Percentiles rank a stretch among this genome's conserved stretches.
Evolutionary conservation across 768 basidiomycete species (phyloP).

Genomic region (Fomitopsis serialis): DNA sequence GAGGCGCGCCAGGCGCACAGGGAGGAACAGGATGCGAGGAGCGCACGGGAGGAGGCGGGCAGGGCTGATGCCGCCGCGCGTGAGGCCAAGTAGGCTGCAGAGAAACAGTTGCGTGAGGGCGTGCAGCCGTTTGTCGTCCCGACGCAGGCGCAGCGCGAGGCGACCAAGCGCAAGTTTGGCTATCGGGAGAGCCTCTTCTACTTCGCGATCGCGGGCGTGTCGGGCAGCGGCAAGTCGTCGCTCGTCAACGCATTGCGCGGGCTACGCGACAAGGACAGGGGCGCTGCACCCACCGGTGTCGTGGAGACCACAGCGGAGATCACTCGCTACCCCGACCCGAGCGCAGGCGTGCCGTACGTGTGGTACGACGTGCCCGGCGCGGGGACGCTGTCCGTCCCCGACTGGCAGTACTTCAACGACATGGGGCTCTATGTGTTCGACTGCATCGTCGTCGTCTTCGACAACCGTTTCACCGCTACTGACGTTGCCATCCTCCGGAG

Average conservation of each 20-base stretch:
- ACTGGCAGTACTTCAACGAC: neutral
- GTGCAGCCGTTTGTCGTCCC: too few relatives aligned
- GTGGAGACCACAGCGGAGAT: neutral
- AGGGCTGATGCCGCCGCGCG: too few relatives aligned
- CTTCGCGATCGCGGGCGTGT: neutral
- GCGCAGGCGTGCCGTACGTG: neutral
- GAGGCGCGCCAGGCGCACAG: too few relatives aligned
- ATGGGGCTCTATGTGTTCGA: neutral
- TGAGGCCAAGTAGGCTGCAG: too few relatives aligned
- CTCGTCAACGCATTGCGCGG: neutral
- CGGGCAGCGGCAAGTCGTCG: neutral
- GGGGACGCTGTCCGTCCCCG: too few relatives aligned
- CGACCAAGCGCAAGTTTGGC: too few relatives aligned
- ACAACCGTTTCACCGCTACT: neutral
- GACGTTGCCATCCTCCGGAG: slow-evolving; percentile 1
- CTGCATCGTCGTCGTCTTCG: neutral
- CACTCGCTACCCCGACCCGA: neutral
- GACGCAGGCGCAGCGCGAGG: too few relatives aligned
- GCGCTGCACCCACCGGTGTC: neutral
- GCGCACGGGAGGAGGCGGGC: too few relatives aligned
- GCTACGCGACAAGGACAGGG: too few relatives aligned
- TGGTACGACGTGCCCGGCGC: neutral
- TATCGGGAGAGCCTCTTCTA: too few relatives aligned
- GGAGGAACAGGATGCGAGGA: too few relatives aligned
- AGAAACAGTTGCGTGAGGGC: too few relatives aligned